Evolutionary conservation across 805 yeast species (phyloP).

Genomic region (Maudiozyma bulderi): DNA sequence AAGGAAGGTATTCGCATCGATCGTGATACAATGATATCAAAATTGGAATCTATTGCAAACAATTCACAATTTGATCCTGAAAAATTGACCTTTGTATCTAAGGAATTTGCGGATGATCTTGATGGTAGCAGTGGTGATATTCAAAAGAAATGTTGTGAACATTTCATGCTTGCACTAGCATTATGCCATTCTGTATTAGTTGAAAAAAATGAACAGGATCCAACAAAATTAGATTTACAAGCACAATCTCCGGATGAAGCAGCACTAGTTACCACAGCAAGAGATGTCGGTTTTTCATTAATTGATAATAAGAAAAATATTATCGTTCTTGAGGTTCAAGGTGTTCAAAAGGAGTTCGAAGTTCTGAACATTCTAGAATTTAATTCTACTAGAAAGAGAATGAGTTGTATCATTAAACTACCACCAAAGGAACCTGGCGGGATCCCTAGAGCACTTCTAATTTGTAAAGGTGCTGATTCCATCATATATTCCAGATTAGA

Average conservation of each 20-base stretch:
- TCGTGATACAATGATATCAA: constrained; percentile 45
- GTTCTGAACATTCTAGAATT: constrained; percentile 64
- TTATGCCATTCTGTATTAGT: constrained; percentile 71
- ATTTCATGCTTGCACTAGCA: constrained; percentile 68
- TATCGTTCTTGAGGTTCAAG: constrained; percentile 56
- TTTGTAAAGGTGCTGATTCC: constrained; percentile 84
- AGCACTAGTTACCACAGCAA: constrained; percentile 74
- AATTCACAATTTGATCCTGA: constrained; percentile 41
- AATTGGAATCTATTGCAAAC: constrained; percentile 31
- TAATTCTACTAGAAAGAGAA: constrained; percentile 78
- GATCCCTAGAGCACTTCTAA: constrained; percentile 51
- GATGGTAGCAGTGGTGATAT: constrained; percentile 34
- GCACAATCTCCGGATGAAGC: constrained; percentile 89
- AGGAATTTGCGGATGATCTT: constrained; percentile 52
- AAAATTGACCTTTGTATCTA: constrained; percentile 62
- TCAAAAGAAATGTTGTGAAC: constrained; percentile 55
- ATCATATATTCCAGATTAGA: constrained; percentile 60
- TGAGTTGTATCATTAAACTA: constrained; percentile 72
- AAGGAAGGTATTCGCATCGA: constrained; percentile 47
- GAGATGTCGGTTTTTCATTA: constrained; percentile 67
- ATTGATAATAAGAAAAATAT: constrained; percentile 59
- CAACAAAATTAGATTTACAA: constrained; percentile 46
- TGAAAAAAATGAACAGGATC: constrained; percentile 54
- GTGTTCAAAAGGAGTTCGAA: constrained; percentile 61
- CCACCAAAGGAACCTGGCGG: constrained; percentile 39